A percentile compares a stretch with the other conserved stretches of the same genome.
phyloP scores from a whole-genome alignment of 2,329 filamentous ascomycete genomes.

The Pyrenophora teres region DNA sequence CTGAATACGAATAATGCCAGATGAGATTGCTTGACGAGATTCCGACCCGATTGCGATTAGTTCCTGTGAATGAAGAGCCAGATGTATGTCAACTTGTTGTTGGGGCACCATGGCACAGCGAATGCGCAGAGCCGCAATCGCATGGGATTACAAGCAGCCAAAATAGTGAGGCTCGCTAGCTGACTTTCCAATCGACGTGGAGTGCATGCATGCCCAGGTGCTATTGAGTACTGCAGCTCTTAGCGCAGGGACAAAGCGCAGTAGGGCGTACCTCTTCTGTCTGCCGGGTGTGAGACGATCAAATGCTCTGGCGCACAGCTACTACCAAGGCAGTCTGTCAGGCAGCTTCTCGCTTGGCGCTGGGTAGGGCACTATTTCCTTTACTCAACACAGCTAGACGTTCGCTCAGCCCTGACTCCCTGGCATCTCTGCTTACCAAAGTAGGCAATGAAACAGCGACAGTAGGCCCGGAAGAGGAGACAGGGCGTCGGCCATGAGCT shows the following conservation, averaged over 20 bases:
- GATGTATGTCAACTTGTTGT: neutral
- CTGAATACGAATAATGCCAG: constrained; percentile 20
- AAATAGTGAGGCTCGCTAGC: constrained; percentile 26
- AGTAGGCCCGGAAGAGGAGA: too few relatives aligned
- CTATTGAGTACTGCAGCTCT: constrained; percentile 4
- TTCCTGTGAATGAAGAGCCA: constrained; percentile 3
- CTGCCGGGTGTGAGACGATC: constrained; percentile 15
- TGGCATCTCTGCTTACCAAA: neutral
- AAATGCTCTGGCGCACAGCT: constrained; percentile 26
- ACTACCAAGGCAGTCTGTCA: constrained; percentile 26
- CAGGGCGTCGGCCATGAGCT: neutral
- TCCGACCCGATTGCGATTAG: neutral
- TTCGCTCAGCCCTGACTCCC: constrained; percentile 6
- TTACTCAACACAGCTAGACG: constrained; percentile 7
- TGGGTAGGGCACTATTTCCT: constrained; percentile 11
- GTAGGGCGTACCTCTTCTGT: too few relatives aligned
- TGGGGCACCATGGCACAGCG: neutral
- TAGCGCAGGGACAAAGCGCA: constrained; percentile 13
- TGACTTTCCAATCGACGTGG: constrained; percentile 1
- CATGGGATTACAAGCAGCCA: neutral
- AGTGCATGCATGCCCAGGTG: neutral
- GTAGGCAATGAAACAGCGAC: too few relatives aligned
- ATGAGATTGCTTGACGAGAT: constrained; percentile 1
- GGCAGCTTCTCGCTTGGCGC: constrained; percentile 32
- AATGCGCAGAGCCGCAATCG: constrained; percentile 18